Base-by-base conservation (phyloP, 169 alveolate genomes). In the Eimeria necatrix region DNA sequence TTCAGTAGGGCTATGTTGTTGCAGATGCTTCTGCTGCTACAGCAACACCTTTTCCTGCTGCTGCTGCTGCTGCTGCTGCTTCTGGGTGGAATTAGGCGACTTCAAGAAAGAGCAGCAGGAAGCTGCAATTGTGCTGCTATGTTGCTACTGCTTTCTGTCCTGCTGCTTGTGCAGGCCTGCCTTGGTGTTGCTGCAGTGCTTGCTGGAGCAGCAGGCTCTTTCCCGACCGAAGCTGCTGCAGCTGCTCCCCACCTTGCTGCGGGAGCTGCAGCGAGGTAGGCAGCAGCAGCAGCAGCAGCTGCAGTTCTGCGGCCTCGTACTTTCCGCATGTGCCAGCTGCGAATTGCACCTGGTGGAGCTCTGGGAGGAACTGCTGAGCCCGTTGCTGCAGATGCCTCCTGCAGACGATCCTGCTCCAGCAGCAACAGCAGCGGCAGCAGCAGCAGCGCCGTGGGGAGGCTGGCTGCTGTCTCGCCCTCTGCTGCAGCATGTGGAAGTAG, bases 121-220 rank as follows among this genome's bases (percentile, higher is more conserved):
- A 73, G 48, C 4, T 24, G 46, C 22, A 16, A 0, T 26, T 60
- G 20, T 26, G 59, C 61, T 41, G 49, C 41, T 24, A 18, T 0
- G 16, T 46, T 48, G 61, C 4, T 48, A n/a, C 53, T 71, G 83
- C 83, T 12, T 16, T 26, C 49, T 53, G 3, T 64, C 49, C 59
- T 56, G 78, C 32, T 59, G 61, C 49, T 59, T 74, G 78, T 84
- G 91, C 91, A 84, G 91, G 76, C 9, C 26, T 52, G 91, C 91
- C 10, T 41, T 84, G 80, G 18, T 84, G 78, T 76, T 84, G 78
- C 49, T 84, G 59, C 91, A 84, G 7, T 84, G 91, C 12, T 52
- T 84, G 60, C 80, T 84, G 91, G 60, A 84, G 59, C 91, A 84
- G 91, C 91, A 84, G 76, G 91, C 91, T 22, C 61, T 84, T 59